phyloP scores from a whole-genome alignment of 2,329 filamentous ascomycete genomes.

The Fusarium sp. region DNA sequence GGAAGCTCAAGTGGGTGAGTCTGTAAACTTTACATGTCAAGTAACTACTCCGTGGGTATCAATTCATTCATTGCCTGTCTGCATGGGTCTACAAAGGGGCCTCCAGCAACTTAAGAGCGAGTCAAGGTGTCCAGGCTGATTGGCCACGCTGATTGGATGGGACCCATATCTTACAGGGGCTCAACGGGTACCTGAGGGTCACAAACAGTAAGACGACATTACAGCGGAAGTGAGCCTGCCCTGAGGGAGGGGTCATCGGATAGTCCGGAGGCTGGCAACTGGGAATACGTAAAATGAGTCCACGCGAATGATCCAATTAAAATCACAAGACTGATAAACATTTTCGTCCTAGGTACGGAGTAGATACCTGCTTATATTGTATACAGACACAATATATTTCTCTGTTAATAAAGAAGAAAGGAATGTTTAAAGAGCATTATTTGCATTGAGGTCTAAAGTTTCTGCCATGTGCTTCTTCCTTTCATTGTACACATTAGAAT shows the following conservation, averaged over 20 bases:
- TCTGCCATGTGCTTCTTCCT: constrained; percentile 44
- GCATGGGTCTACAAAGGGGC: constrained; percentile 33
- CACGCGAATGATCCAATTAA: not conserved
- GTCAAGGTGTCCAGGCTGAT: constrained; percentile 15
- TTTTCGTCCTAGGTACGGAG: too few species aligned
- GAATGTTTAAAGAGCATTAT: constrained; percentile 34
- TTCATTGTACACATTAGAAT: constrained; percentile 51
- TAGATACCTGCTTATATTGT: too few species aligned
- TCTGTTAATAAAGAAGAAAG: not conserved
- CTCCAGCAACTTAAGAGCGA: constrained; percentile 13
- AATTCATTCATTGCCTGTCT: constrained; percentile 3
- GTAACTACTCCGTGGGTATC: too few species aligned
- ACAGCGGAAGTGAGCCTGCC: not conserved
- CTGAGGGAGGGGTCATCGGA: constrained; percentile 16
- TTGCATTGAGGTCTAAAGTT: constrained; percentile 44
- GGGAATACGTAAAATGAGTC: constrained; percentile 23
- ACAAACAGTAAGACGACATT: constrained; percentile 14
- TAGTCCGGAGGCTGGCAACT: constrained; percentile 16
- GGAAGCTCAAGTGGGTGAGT: not conserved
- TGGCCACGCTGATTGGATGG: constrained; percentile 17
- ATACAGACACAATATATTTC: not conserved
- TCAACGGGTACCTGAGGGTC: constrained; percentile 28
- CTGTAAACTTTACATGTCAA: constrained; percentile 6
- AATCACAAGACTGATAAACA: not conserved
- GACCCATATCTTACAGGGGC: constrained; percentile 22